These are phyloP conservation scores for Thermoascus crustaceus DNA, from an alignment of 2,329 filamentous ascomycete genomes.

Conservation along the genomic window DNA sequence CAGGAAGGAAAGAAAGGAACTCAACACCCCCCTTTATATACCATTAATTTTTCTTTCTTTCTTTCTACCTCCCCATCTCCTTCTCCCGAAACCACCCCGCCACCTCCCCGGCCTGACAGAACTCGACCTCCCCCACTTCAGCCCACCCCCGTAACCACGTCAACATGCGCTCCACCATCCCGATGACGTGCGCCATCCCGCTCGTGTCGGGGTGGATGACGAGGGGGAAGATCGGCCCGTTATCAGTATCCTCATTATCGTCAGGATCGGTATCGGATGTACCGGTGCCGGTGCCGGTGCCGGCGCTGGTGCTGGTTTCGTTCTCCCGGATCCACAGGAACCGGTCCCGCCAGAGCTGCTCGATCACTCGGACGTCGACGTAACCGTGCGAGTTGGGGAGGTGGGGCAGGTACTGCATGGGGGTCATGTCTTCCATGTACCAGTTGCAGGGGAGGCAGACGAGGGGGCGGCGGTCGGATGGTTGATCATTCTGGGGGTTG, in stretches of 20 bases:
- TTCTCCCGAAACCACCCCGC: slow-evolving; percentile 21
- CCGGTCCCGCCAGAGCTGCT: slow-evolving; percentile 54
- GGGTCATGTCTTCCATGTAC: slow-evolving; percentile 41
- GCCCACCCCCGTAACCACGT: slow-evolving; percentile 40
- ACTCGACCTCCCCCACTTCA: slow-evolving; percentile 21
- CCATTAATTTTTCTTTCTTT: not conserved
- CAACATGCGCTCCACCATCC: slow-evolving; percentile 48
- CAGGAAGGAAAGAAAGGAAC: not conserved
- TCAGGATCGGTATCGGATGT: too few species aligned
- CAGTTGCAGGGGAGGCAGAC: slow-evolving; percentile 39
- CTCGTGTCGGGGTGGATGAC: slow-evolving; percentile 52
- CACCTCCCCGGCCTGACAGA: slow-evolving; percentile 22
- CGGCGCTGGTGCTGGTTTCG: slow-evolving; percentile 10
- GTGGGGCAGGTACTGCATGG: slow-evolving; percentile 38
- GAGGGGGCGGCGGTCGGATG: slow-evolving; percentile 20
- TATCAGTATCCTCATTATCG: too few species aligned
- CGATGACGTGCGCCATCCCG: slow-evolving; percentile 54
- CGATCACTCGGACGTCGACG: slow-evolving; percentile 48
- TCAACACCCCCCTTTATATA: not conserved
- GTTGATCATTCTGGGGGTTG: not conserved
- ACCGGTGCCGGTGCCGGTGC: too few species aligned
- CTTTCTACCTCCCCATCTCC: slow-evolving; percentile 1
- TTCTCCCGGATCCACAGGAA: slow-evolving; percentile 49
- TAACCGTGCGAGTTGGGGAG: slow-evolving; percentile 49
- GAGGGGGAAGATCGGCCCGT: slow-evolving; percentile 42